Conservation (phyloP, 1,284 basidiomycete genomes). For the Singerocomus rubriflavus region DNA sequence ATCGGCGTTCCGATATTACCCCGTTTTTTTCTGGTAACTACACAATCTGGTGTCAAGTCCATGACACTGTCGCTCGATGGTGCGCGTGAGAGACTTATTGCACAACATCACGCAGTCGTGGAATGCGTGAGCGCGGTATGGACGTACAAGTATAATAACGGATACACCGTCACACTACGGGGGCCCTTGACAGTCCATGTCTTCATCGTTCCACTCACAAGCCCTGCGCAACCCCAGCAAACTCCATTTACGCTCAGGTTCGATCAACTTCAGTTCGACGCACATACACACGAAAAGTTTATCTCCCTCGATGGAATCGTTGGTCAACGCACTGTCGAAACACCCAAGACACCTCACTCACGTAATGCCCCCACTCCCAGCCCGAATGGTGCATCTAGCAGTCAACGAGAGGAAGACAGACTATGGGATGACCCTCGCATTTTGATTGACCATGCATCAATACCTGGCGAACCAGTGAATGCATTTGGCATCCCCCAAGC, state of each 20-base stretch:
- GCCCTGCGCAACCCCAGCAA: conserved; percentile 23
- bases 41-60: conserved; percentile 74
- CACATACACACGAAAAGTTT: conserved; percentile 64
- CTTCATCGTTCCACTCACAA: conserved; percentile 37
- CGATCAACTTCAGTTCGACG: conserved; percentile 67
- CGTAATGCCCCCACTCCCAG: conserved; percentile 41
- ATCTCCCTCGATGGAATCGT: conserved; percentile 58
- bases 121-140: conserved; percentile 68
- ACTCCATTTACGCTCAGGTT: conserved; percentile 48
- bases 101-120: conserved; percentile 51
- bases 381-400: conserved; percentile 30
- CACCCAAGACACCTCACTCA: conserved; percentile 39
- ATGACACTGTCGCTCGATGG: conserved; percentile 73
- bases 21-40: conserved; percentile 78
- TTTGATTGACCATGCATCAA: conserved; percentile 53
- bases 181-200: conserved; percentile 67
- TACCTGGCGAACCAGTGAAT: conserved; percentile 77
- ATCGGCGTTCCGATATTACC: conserved; percentile 72
- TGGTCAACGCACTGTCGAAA: conserved; percentile 43
- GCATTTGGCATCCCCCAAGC: conserved; percentile 82
- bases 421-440: conserved; percentile 61
- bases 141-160: conserved; percentile 74
- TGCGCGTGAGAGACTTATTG: conserved; percentile 57
- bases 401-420: conserved; percentile 45
- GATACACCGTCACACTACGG: conserved; percentile 68